Evolutionary conservation across 805 yeast species (phyloP).

Genomic region (Cyberlindnera xylosilytica): DNA sequence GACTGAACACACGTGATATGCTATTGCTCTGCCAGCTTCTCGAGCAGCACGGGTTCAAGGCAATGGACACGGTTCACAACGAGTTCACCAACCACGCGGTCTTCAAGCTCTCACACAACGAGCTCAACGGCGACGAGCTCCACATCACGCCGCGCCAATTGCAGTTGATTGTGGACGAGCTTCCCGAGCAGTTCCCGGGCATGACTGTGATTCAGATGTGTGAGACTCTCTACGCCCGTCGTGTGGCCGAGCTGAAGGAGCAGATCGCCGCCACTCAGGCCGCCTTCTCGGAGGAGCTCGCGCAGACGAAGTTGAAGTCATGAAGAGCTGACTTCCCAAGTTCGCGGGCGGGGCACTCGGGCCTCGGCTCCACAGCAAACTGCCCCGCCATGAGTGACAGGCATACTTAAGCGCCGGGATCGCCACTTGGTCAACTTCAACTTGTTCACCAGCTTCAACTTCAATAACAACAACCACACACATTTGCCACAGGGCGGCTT

Average conservation of each 20-base stretch:
- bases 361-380: slow-evolving; percentile 1
- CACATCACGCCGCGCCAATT: slow-evolving; percentile 11
- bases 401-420: background rate
- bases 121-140: slow-evolving; percentile 10
- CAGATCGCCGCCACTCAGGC: slow-evolving; percentile 11
- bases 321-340: no score
- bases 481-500: no score
- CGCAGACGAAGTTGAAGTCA: background rate
- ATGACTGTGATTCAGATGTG: slow-evolving; percentile 20
- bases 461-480: background rate
- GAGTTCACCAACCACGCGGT: slow-evolving; percentile 21
- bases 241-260: slow-evolving; percentile 16
- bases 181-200: slow-evolving; percentile 9
- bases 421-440: no score
- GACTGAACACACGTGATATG: slow-evolving; percentile 23
- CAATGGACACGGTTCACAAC: slow-evolving; percentile 13
- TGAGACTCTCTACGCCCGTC: slow-evolving; percentile 19
- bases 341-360: no score
- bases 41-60: slow-evolving; percentile 20
- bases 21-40: slow-evolving; percentile 22
- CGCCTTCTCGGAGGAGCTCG: slow-evolving; percentile 8
- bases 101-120: slow-evolving; percentile 25
- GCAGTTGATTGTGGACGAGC: slow-evolving; percentile 2
- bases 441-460: background rate
- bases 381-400: background rate